Base-by-base conservation (phyloP, 2,329 filamentous ascomycete genomes). In the Plectosphaerella plurivora region DNA sequence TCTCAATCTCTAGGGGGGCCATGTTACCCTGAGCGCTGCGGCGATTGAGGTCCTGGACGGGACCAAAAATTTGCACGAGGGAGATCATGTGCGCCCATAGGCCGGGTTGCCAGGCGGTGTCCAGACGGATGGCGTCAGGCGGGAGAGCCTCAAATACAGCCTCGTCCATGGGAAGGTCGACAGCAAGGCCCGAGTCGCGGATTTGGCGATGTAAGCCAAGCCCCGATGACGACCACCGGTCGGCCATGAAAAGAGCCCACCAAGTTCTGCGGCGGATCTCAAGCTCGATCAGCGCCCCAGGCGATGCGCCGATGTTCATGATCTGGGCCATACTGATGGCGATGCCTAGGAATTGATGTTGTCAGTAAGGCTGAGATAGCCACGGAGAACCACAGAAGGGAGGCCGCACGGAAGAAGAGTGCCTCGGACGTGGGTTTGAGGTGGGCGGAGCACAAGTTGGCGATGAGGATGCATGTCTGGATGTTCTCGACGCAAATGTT, bases 41-140 rank as follows among this genome's bases (percentile, higher is more conserved):
- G 14, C 59, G 54, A 36, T 71, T 68, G 22, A 71, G 51, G n/a
- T 69, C 61, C 37, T 68, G 63, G 8, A 71, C 66, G 0, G 59
- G 63, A 2, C 59, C 62, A 49, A 68, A 70, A 2, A 68, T 51
- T 25, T 59, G 57, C 8, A 61, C 65, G 10, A 72, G 60, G 3
- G 55, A 59, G 10, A 68, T 57, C 60, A 69, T 69, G 11, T 70
- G 60, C 0, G 61, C 65, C 68, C 68, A 72, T 8, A 71, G 54
- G 1, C 69, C 68, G 1, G 57, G 59, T 15, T 53, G 59, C 57
- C 50, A 65, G 14, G 22, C 14, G 10, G 24, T 9, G 4, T 47
- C 45, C 1, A 52, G 28, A 15, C 37, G 5, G 1, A 42, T 11
- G 18, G 58, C 39, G 15, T 53, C 46, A 3, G 49, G 50, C 8